Conservation (phyloP, 805 yeast genomes). For the Debaryomyces castellii region DNA sequence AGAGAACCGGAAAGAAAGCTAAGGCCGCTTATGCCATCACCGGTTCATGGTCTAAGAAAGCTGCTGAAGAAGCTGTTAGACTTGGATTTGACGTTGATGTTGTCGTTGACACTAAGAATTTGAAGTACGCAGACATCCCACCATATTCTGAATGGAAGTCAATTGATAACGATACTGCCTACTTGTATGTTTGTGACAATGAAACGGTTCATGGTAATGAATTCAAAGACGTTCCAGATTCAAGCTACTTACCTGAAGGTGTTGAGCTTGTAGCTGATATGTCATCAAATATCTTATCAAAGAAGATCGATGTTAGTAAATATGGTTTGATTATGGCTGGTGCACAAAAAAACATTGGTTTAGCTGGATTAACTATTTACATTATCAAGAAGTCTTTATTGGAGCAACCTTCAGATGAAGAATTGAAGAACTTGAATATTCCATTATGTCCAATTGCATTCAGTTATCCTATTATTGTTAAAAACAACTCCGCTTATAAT, state of each 20-base stretch:
- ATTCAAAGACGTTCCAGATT: conserved; percentile 52
- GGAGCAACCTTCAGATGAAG: conserved; percentile 63
- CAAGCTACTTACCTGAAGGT: conserved; percentile 57
- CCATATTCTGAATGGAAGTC: conserved; percentile 62
- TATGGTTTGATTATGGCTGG: conserved; percentile 95
- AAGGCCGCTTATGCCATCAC: conserved; percentile 85
- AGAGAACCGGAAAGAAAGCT: conserved; percentile 71
- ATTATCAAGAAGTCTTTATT: conserved; percentile 82
- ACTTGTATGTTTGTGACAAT: conserved; percentile 89
- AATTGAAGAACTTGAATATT: conserved; percentile 55
- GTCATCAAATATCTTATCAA: conserved; percentile 89
- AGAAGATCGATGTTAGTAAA: conserved; percentile 74
- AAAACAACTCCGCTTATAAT: conserved; percentile 90
- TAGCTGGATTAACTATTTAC: conserved; percentile 92
- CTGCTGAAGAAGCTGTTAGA: conserved; percentile 83
- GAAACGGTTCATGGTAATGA: conserved; percentile 97
- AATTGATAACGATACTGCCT: conserved; percentile 62
- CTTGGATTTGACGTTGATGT: conserved; percentile 74
- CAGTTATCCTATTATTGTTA: conserved; percentile 82
- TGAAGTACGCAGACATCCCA: conserved; percentile 68
- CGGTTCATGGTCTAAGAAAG: conserved; percentile 92
- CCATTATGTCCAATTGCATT: conserved; percentile 88
- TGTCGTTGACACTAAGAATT: conserved; percentile 62
- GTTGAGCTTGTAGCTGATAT: conserved; percentile 90
- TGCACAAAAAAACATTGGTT: conserved; percentile 96